These are phyloP conservation scores for Wickerhamomyces chambardii DNA, from an alignment of 805 yeast genomes.

Conservation along the genomic window DNA sequence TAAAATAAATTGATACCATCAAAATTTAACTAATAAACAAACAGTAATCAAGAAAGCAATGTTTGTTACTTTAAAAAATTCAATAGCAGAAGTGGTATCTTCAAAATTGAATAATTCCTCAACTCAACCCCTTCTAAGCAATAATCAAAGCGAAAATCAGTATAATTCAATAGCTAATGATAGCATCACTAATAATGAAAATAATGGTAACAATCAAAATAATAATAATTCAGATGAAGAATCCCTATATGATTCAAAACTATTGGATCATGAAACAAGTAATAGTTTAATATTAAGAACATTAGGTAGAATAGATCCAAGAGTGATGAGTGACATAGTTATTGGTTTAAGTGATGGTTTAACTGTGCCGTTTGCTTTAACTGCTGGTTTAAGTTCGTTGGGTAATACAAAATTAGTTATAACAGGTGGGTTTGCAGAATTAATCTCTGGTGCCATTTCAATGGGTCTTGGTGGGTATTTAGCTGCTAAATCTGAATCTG, in stretches of 20 bases:
- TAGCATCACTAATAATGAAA: neutral
- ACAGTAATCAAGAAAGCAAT: neutral
- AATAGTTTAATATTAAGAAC: slow-evolving; percentile 16
- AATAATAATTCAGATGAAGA: neutral
- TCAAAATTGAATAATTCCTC: neutral
- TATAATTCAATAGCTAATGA: no score
- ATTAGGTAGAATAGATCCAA: slow-evolving; percentile 64
- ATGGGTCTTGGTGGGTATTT: slow-evolving; percentile 97
- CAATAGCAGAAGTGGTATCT: neutral
- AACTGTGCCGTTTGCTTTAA: slow-evolving; percentile 97
- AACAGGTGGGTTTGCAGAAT: slow-evolving; percentile 97
- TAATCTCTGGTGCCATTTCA: slow-evolving; percentile 92
- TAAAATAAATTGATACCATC: no score
- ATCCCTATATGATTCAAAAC: neutral
- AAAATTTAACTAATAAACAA: no score
- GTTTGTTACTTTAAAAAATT: neutral
- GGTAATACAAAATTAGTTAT: slow-evolving; percentile 88
- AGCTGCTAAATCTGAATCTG: slow-evolving; percentile 87
- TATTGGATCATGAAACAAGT: neutral
- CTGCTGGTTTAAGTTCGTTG: slow-evolving; percentile 88
- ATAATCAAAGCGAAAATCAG: no score
- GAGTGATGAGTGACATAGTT: slow-evolving; percentile 88
- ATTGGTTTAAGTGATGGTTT: slow-evolving; percentile 94
- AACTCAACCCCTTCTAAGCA: neutral
- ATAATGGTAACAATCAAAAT: no score